Conservation (phyloP, 768 basidiomycete genomes). For the Hericium erinaceus region DNA sequence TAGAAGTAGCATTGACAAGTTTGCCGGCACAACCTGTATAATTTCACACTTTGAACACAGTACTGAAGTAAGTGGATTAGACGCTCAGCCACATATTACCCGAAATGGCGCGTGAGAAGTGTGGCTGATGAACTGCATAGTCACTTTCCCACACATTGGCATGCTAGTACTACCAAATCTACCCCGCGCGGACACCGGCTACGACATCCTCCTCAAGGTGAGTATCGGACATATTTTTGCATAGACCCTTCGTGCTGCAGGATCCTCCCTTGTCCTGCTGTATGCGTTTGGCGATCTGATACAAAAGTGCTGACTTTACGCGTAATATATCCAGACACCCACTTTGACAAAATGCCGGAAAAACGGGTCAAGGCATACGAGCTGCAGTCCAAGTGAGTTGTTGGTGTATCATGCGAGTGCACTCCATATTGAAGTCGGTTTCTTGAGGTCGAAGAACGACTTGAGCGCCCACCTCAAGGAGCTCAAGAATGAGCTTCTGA, state of each 20-base stretch:
- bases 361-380: conserved; percentile 90
- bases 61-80: too few species aligned
- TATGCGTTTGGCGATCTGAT: background rate
- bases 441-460: conserved; percentile 85
- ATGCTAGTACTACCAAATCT: conserved; percentile 20
- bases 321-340: background rate
- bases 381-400: conserved; percentile 86
- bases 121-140: conserved; percentile 39
- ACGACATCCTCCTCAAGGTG: conserved; percentile 30
- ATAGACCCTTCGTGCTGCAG: background rate
- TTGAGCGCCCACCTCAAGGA: conserved; percentile 88
- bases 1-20: too few species aligned
- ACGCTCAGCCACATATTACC: background rate
- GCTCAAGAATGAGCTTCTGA: conserved; percentile 90
- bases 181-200: conserved; percentile 14
- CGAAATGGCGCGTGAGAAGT: conserved; percentile 21
- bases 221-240: conserved; percentile 13
- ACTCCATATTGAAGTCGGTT: background rate
- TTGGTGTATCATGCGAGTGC: background rate
- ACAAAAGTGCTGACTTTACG: background rate
- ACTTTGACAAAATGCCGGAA: conserved; percentile 58
- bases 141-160: conserved; percentile 18
- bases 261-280: background rate
- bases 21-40: too few species aligned
- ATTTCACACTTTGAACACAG: too few species aligned